A percentile compares a stretch with the other conserved stretches of the same genome.
Evolutionary conservation across 2,329 filamentous ascomycete genomes (phyloP).

Genomic region (Keithomyces neogunnii): DNA sequence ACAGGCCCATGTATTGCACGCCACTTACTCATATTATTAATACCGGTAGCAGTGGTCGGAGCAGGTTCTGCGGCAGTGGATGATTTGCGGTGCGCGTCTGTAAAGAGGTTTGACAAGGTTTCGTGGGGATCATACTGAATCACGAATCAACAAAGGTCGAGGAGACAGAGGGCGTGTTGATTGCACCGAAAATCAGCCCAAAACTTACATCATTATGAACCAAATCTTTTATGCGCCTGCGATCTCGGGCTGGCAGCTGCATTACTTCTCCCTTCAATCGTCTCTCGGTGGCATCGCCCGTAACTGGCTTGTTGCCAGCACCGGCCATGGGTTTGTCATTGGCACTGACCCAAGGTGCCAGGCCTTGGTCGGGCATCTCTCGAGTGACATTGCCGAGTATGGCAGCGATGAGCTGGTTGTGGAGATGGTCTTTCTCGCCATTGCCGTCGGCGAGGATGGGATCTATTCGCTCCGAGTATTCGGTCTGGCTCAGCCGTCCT

Average conservation of each 20-base stretch:
- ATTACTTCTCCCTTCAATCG: conserved; percentile 61
- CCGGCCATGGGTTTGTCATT: conserved; percentile 56
- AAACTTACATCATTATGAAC: conserved; percentile 46
- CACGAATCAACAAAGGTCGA: conserved; percentile 11
- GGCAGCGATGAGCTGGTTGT: conserved; percentile 59
- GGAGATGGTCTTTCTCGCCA: conserved; percentile 53
- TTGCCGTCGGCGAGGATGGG: conserved; percentile 48
- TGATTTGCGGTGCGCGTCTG: conserved; percentile 38
- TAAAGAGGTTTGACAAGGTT: conserved; percentile 41
- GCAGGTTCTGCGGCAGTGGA: conserved; percentile 50
- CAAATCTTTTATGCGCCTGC: conserved; percentile 59
- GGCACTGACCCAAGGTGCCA: conserved; percentile 63
- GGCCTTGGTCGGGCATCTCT: conserved; percentile 59
- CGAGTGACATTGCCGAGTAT: conserved; percentile 62
- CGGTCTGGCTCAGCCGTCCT: conserved; percentile 57
- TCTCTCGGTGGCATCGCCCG: conserved; percentile 57
- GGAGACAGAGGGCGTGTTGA: not conserved
- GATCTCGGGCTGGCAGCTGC: conserved; percentile 58
- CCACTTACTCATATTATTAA: conserved; percentile 70
- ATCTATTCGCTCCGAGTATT: conserved; percentile 52
- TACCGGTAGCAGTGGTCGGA: conserved; percentile 56
- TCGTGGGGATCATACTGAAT: conserved; percentile 46
- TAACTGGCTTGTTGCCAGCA: conserved; percentile 51
- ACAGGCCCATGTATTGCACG: not conserved
- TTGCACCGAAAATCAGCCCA: not conserved